A percentile compares a stretch with the other conserved stretches of the same genome.
These are phyloP conservation scores for Metschnikowia continentalis DNA, from an alignment of 805 yeast species.

Conservation along the genomic window DNA sequence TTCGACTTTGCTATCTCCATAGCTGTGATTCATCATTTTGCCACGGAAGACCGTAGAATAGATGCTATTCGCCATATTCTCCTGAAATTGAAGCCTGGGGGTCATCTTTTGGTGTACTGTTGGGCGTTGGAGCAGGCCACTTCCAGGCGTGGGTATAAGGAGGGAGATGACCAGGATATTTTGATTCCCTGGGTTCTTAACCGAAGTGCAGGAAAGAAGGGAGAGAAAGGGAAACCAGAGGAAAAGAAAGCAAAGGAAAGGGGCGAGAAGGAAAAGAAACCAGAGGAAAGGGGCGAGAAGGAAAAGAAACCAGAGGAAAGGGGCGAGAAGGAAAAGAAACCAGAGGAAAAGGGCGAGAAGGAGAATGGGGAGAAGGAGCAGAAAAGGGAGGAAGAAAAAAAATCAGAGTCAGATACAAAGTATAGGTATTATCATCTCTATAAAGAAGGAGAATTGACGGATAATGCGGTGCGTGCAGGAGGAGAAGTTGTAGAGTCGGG, in stretches of 20 bases:
- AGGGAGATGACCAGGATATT: conserved; percentile 89
- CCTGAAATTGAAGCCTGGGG: conserved; percentile 52
- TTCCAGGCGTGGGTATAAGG: conserved; percentile 86
- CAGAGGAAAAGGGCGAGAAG: not conserved
- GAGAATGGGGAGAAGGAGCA: no score
- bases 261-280: no score
- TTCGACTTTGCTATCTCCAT: conserved; percentile 88
- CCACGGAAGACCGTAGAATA: conserved; percentile 75
- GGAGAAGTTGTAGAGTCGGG: conserved; percentile 65
- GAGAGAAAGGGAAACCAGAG: conserved; percentile 4
- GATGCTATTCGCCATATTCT: conserved; percentile 71
- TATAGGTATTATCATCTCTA: conserved; percentile 89
- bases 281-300: no score
- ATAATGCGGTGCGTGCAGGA: conserved; percentile 69
- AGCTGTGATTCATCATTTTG: conserved; percentile 94
- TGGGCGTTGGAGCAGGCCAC: conserved; percentile 95
- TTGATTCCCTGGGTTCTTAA: conserved; percentile 93
- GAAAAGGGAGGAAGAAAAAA: conserved; percentile 4
- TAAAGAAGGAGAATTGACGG: conserved; percentile 73
- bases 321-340: not conserved
- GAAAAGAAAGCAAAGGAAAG: not conserved
- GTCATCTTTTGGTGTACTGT: conserved; percentile 77
- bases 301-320: no score
- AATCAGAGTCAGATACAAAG: conserved; percentile 45
- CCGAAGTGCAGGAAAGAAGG: conserved; percentile 38